phyloP scores from a whole-genome alignment of 164 flowering plant genomes.

The Pachysandra terminalis region DNA sequence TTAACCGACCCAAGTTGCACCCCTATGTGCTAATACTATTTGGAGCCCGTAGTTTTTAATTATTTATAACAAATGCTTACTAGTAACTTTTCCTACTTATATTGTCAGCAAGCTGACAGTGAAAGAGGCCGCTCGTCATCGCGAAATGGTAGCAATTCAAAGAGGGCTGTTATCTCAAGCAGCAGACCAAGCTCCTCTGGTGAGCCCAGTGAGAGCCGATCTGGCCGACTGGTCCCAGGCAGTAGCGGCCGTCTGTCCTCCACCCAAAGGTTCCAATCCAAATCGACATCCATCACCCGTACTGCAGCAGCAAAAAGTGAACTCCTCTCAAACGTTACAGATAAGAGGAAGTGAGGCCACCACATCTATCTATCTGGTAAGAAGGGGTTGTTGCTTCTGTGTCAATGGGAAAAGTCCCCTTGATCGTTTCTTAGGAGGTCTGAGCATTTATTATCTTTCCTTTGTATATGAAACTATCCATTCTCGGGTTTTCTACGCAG shows the following conservation, averaged over 20 bases:
- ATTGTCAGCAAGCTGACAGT: conserved; percentile 18
- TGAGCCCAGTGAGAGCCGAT: conserved; percentile 22
- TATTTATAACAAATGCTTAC: no score
- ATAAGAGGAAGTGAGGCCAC: conserved; percentile 32
- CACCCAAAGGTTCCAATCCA: conserved; percentile 32
- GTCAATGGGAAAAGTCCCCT: background rate
- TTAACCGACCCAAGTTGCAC: no score
- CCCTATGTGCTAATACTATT: background rate
- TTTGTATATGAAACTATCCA: background rate
- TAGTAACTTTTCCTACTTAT: background rate
- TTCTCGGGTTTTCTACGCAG: conserved; percentile 2
- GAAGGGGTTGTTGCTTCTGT: background rate
- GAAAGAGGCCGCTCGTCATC: conserved; percentile 21
- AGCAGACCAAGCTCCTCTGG: conserved; percentile 30
- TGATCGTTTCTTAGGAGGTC: background rate
- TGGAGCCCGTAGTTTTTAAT: background rate
- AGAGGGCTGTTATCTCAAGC: conserved; percentile 23
- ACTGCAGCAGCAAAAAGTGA: conserved; percentile 29
- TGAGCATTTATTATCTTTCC: conserved; percentile 4
- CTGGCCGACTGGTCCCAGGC: conserved; percentile 20
- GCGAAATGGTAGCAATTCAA: conserved; percentile 26
- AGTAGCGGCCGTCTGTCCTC: conserved; percentile 31
- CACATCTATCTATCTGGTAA: background rate
- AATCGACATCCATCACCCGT: conserved; percentile 27
- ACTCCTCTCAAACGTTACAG: conserved; percentile 43